A percentile compares a stretch with the other conserved stretches of the same genome.
Evolutionary conservation across 164 flowering plant genomes (phyloP).

Genomic region (Platanus orientalis): DNA sequence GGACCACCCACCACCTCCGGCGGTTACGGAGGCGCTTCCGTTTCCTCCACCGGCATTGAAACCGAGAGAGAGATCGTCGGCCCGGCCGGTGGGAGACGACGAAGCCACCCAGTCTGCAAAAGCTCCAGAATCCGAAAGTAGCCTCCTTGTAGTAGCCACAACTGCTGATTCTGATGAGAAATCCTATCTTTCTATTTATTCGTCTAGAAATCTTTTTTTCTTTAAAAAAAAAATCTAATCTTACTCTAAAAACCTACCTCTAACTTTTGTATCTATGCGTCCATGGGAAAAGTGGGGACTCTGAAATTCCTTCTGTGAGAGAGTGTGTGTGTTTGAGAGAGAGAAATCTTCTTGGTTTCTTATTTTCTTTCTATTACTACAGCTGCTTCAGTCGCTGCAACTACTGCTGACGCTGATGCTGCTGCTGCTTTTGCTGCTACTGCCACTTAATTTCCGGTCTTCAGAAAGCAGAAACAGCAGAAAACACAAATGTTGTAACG

Average conservation of each 20-base stretch:
- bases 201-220: background rate
- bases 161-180: slow-evolving; percentile 22
- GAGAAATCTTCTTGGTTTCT: background rate
- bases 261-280: background rate
- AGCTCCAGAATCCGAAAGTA: slow-evolving; percentile 61
- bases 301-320: slow-evolving; percentile 19
- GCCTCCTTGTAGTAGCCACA: slow-evolving; percentile 82
- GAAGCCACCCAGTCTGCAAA: slow-evolving; percentile 80
- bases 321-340: too few relatives aligned
- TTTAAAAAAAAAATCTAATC: background rate
- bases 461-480: background rate
- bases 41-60: slow-evolving; percentile 54
- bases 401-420: background rate
- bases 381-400: background rate
- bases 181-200: background rate
- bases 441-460: background rate
- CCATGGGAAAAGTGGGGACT: slow-evolving; percentile 15
- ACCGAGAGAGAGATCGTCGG: slow-evolving; percentile 73
- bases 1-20: slow-evolving; percentile 6
- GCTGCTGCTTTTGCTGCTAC: background rate
- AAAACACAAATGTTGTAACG: background rate
- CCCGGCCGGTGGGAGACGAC: slow-evolving; percentile 39
- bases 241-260: background rate
- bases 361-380: background rate
- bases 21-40: slow-evolving; percentile 1